Evolutionary conservation across 2,329 filamentous ascomycete species (phyloP), one percentile per base, ranked within the genome.

Genomic region (Fusarium tupiense): DNA sequence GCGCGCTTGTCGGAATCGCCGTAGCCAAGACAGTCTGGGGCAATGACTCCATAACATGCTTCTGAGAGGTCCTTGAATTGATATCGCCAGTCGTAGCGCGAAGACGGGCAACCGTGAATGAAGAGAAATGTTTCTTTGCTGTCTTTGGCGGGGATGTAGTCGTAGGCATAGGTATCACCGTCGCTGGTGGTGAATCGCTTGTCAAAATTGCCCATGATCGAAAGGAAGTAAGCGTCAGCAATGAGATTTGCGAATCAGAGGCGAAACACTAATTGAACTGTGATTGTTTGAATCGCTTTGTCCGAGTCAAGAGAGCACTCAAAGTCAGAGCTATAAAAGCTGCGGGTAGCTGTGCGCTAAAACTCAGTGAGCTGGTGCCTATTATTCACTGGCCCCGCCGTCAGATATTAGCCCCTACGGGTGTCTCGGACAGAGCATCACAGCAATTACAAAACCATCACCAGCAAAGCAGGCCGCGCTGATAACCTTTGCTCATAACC

Each of bases 11-110:
- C 73, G 19, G 62, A 73, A 14, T 69, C 68, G 7, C 75, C 75
- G n/a, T 72, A 77, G 17, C 75, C 75, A 9, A 77, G 74, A 33
- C 74, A 63, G 26, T 77, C 75, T 2, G 71, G 71, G 7, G 61
- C 73, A 14, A 77, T 54, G 11, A 69, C 72, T 1, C 75, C 75
- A 16, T 69, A 77, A 0, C 72, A 73, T 8, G 61, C 63, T 13
- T 59, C 53, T 8, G 73, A 68, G 7, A 77, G 64, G 14, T 68
- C 63, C 1, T 49, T 19, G 2, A 76, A 16, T 43, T 76, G 74
- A 20, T 67, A 26, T n/a, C 67, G 49, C 73, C 72, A 77, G 38
- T 77, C 73, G 8, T 64, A n/a, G 4, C 67, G 67, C 5, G 72
- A 75, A 8, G 66, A 72, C 5, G 75, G 75, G 37, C 59, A 77